These are phyloP conservation scores for Colletotrichum lupini DNA, from an alignment of 2,329 filamentous ascomycete species.

Conservation along the genomic window DNA sequence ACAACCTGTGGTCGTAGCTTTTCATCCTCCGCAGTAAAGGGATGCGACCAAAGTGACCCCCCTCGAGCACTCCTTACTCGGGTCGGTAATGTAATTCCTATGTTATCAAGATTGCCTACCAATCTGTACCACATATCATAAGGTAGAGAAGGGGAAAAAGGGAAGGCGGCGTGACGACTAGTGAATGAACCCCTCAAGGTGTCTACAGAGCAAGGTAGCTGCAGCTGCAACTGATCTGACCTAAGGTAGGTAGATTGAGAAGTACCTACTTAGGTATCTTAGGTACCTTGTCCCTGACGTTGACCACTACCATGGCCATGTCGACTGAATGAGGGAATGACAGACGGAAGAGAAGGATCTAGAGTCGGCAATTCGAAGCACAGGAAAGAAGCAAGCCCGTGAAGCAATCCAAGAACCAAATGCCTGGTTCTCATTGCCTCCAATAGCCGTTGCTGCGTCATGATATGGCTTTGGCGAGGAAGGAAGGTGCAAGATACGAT, in stretches of 20 bases:
- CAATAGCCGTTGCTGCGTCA: background rate
- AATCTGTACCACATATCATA: background rate
- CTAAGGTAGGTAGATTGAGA: no score
- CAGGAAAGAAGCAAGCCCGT: background rate
- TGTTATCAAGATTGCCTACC: constrained; percentile 19
- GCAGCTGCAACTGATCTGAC: background rate
- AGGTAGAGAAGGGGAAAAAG: background rate
- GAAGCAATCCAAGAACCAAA: background rate
- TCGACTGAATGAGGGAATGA: background rate
- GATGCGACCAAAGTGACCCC: background rate
- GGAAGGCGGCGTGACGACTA: background rate
- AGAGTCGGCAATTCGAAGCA: background rate
- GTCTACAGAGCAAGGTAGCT: background rate
- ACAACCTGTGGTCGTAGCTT: background rate
- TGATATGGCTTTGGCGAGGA: background rate
- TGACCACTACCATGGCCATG: background rate
- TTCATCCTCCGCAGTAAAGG: background rate
- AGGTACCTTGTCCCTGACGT: background rate
- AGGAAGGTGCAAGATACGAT: background rate
- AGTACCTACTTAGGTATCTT: background rate
- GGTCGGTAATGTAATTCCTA: constrained; percentile 15
- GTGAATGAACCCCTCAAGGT: background rate
- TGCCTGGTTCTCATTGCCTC: background rate
- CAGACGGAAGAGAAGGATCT: background rate
- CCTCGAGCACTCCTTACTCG: background rate